phyloP scores from a whole-genome alignment of 345 rosid species.

The Jatropha curcas region DNA sequence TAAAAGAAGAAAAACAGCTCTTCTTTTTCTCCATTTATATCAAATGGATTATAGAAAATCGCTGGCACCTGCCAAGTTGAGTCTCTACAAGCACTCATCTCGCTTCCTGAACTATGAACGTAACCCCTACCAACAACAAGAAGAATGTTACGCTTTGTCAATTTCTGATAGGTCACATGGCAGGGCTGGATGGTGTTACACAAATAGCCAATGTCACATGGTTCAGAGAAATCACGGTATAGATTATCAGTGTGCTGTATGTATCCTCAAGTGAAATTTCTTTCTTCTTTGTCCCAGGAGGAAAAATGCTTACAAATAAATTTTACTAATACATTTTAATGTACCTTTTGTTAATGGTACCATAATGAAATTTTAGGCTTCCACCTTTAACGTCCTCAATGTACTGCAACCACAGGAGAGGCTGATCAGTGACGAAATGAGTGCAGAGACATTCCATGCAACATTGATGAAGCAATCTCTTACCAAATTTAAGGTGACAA shows the following conservation, averaged over 20 bases:
- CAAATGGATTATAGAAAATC: neutral
- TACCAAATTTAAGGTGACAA: conserved; percentile 81
- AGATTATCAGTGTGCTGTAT: neutral
- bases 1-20: neutral
- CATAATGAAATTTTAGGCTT: conserved; percentile 75
- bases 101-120: too few species aligned
- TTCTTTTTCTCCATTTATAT: neutral
- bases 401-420: conserved; percentile 51
- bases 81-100: neutral
- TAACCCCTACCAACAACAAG: too few species aligned
- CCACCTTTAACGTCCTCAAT: conserved; percentile 73
- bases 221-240: neutral
- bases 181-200: neutral
- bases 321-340: neutral
- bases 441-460: neutral
- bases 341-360: conserved; percentile 87
- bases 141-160: too few species aligned
- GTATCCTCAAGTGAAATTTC: neutral
- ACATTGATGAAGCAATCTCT: conserved; percentile 20
- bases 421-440: neutral
- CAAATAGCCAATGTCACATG: neutral
- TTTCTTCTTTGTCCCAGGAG: neutral
- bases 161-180: neutral
- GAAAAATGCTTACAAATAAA: neutral
- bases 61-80: neutral